These are phyloP conservation scores for Tillandsia fasciculata DNA, from an alignment of 176 grass and related monocot species.

Conservation along the genomic window DNA sequence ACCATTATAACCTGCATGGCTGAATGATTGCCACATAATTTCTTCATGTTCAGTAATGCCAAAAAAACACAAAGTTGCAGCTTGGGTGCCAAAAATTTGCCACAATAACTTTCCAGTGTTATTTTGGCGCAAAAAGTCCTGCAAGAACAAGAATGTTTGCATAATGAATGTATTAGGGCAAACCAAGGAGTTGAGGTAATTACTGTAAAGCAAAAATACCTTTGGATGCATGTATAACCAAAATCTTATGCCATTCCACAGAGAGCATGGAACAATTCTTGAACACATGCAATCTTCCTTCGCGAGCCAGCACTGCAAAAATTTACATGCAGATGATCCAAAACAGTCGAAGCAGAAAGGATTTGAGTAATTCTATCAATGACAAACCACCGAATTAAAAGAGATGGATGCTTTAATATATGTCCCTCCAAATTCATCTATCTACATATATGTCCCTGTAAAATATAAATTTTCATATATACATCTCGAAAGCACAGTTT, in stretches of 20 bases:
- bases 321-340: background rate
- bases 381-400: no score
- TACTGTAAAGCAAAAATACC: conserved; percentile 26
- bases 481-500: no score
- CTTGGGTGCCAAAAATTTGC: conserved; percentile 73
- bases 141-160: conserved; percentile 17
- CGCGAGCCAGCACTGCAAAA: conserved; percentile 82
- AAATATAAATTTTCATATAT: no score
- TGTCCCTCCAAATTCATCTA: no score
- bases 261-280: conserved; percentile 31
- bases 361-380: background rate
- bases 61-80: conserved; percentile 72
- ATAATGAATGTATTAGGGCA: background rate
- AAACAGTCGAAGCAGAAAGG: background rate
- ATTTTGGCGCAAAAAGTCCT: conserved; percentile 96
- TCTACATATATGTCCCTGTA: no score
- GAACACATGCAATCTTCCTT: conserved; percentile 87
- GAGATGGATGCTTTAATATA: no score
- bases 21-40: conserved; percentile 89
- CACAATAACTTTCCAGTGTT: conserved; percentile 93
- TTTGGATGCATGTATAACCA: conserved; percentile 98
- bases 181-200: background rate
- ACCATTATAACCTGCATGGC: conserved; percentile 52
- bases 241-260: conserved; percentile 63
- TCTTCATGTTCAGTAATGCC: conserved; percentile 87